Base-by-base conservation (phyloP, 495 filamentous ascomycete genomes). In the Tuber umbilicatum region DNA sequence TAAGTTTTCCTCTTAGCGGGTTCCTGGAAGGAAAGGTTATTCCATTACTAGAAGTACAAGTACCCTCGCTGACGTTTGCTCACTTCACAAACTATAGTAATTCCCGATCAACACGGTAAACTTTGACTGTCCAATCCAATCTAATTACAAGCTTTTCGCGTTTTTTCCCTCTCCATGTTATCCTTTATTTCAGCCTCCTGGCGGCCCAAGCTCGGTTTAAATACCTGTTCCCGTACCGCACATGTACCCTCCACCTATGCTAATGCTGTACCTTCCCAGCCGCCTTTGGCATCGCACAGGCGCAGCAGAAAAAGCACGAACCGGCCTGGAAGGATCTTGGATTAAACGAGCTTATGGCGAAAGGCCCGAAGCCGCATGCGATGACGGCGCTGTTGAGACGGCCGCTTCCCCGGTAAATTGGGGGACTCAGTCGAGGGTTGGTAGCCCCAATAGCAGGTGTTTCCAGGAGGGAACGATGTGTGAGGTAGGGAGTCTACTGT, bases 251-350 rank as follows among this genome's bases (percentile, higher is more conserved):
- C 47, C 6, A 9, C 7, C 23, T 3, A 73, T 74, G 69, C 43
- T 70, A 31, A 64, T 64, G 17, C 55, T 5, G 4, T 64, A 64
- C 31, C 50, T 1, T 39, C 19, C 40, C 43, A 77, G 94, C 95
- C 2, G 95, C 95, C 9, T 99, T 97, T 84, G 95, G 95, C 2
- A 97, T 99, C 80, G 88, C 91, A 79, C 89, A 94, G 79, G 95
- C 94, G 0, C 97, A 90, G 76, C 89, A 92, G 85, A 88, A 87
- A 70, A 84, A 84, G 77, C 85, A 87, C 71, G 93, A 94, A 84
- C 85, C 89, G 3, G 89, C 90, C 5, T 97, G 94, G 95, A 90
- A 91, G 81, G 95, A 97, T 85, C 81, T 97, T 19, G 93, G 93
- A 1, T 83, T 97, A 42, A 86, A 87, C 64, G 90, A 90, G 73